Percentiles rank a stretch among this genome's conserved stretches.
Conservation (phyloP, 192 early-diverging fungal species). For the Umbelopsis vinacea region DNA sequence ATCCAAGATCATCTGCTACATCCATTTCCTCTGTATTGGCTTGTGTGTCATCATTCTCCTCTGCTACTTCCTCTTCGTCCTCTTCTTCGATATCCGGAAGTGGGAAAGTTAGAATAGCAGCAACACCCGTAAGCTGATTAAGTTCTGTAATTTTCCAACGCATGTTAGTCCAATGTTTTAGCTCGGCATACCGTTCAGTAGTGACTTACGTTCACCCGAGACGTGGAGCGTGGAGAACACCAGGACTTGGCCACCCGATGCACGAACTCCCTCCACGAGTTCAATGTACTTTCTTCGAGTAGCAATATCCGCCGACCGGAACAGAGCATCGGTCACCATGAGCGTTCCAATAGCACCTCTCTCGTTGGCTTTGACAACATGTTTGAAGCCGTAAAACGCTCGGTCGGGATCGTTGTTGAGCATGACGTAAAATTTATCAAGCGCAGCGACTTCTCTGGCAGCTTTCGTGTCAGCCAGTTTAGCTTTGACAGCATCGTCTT, state of each 20-base stretch:
- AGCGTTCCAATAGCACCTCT: slow-evolving; percentile 86
- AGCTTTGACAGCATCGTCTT: slow-evolving; percentile 77
- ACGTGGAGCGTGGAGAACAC: slow-evolving; percentile 94
- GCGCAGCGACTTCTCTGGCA: slow-evolving; percentile 77
- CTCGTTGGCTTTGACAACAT: slow-evolving; percentile 85
- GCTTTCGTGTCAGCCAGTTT: slow-evolving; percentile 92
- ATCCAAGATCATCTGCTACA: not conserved
- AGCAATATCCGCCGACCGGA: slow-evolving; percentile 84
- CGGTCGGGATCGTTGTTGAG: slow-evolving; percentile 86
- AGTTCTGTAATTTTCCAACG: slow-evolving; percentile 58
- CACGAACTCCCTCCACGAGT: slow-evolving; percentile 83
- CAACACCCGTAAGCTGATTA: slow-evolving; percentile 92
- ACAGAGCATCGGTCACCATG: slow-evolving; percentile 91
- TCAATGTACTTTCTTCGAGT: slow-evolving; percentile 86
- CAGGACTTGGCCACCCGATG: slow-evolving; percentile 75
- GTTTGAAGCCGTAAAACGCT: slow-evolving; percentile 91
- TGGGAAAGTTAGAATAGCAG: slow-evolving; percentile 92
- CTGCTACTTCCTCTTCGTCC: slow-evolving; percentile 47
- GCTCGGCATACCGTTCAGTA: not conserved
- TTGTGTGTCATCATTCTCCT: slow-evolving; percentile 26
- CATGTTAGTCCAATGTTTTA: not conserved
- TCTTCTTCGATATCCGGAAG: slow-evolving; percentile 84
- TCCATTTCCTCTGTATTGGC: not conserved
- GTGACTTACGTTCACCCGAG: slow-evolving; percentile 85
- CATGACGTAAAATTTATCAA: slow-evolving; percentile 90